phyloP scores from a whole-genome alignment of 2,329 filamentous ascomycete species.

The Xylaria polymorpha region DNA sequence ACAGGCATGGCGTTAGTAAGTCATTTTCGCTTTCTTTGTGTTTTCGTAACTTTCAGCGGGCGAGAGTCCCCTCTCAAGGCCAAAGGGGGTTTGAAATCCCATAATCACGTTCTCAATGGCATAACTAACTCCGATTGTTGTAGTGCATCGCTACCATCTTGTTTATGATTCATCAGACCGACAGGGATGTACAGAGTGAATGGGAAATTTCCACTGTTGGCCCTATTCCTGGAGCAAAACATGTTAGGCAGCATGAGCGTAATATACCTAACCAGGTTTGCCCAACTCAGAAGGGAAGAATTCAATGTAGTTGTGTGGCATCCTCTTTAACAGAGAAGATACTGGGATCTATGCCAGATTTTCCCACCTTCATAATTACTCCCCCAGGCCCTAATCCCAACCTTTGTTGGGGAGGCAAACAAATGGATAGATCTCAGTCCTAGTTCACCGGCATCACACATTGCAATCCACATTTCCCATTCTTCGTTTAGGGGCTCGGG shows the following conservation, averaged over 20 bases:
- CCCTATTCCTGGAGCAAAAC: background rate
- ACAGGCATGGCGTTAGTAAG: background rate
- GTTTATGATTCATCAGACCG: too few relatives aligned
- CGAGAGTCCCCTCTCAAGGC: too few relatives aligned
- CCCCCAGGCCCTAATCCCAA: background rate
- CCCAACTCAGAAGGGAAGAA: background rate
- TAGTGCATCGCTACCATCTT: background rate
- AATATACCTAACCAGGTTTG: background rate
- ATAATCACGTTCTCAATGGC: too few relatives aligned
- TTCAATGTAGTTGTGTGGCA: background rate
- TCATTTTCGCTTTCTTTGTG: too few relatives aligned
- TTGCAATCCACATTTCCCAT: background rate
- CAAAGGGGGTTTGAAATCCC: too few relatives aligned
- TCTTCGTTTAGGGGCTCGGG: background rate
- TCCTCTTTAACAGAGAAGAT: too few relatives aligned
- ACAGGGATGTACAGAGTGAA: background rate
- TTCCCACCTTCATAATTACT: background rate
- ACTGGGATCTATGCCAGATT: accelerated
- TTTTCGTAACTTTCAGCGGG: too few relatives aligned
- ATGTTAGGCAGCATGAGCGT: background rate
- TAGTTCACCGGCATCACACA: background rate
- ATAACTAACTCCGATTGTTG: too few relatives aligned
- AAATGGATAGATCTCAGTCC: conserved; percentile 1
- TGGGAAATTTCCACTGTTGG: too few relatives aligned
- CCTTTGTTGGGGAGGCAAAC: background rate